Evolutionary conservation across 2,329 filamentous ascomycete species (phyloP), one percentile per base, ranked within the genome.

Genomic region (Capronia epimyces): DNA sequence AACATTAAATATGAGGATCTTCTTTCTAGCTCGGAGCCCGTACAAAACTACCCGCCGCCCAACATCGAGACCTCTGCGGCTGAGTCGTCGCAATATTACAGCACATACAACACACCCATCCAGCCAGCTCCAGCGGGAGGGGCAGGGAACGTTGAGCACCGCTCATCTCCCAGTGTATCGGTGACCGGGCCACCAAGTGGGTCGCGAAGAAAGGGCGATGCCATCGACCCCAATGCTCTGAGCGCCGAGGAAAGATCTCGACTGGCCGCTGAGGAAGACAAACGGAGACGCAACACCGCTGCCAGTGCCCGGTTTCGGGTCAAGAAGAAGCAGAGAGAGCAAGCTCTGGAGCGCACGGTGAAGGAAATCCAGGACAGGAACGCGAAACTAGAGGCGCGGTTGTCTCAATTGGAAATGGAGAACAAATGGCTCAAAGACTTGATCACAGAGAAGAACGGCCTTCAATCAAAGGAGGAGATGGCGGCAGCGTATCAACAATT

Each of bases 271-370:
- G 89, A 95, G 68, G 89, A 95, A 70, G 89, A 95, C 67, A 94
- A 94, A 73, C 84, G 89, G 43, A 82, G 88, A 52, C 83, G 89
- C 58, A 95, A 95, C 72, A 94, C 89, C 1, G 89, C 89, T 25
- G 89, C 89, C 49, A 89, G 84, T 59, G 89, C 89, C 15, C 85
- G 89, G 43, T 95, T 95, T 78, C 85, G 89, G 53, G 82, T 93
- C 66, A 95, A 95, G 82, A 95, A 95, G 84, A 95, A 95, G 81
- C 87, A 93, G 72, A 84, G 89, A 44, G 89, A 95, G 74, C 86
- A 90, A 69, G 85, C 87, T 7, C 81, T 98, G 46, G 87, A 91
- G 69, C 82, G 82, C 64, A 84, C 82, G 2, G 84, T 88, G 62
- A 89, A 89, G 69, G 89, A 94, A 60, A 87, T 91, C 71, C 81